Percentiles rank a stretch among this genome's conserved stretches.
Evolutionary conservation across 2,329 filamentous ascomycete species (phyloP).

Genomic region (Ilyonectria destructans): DNA sequence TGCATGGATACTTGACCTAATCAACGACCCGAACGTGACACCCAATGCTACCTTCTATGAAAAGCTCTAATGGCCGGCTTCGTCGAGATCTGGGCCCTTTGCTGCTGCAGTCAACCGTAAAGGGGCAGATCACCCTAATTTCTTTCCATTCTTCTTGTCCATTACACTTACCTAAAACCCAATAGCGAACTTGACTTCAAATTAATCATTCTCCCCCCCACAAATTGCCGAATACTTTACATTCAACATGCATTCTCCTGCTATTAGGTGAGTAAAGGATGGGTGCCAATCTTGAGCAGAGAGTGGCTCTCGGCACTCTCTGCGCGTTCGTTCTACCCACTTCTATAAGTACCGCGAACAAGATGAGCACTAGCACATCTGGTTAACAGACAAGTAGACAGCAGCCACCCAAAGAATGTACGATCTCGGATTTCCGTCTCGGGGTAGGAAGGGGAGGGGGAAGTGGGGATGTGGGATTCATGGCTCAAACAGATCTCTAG

Average conservation of each 20-base stretch:
- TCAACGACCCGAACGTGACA: too few species aligned
- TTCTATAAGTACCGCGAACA: neutral
- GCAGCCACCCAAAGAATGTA: too few species aligned
- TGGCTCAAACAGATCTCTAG: too few species aligned
- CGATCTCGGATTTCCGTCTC: too few species aligned
- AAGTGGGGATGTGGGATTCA: too few species aligned
- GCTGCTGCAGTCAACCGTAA: neutral
- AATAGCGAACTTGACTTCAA: neutral
- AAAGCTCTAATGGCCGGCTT: too few species aligned
- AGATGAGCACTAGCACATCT: neutral
- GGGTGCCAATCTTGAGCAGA: neutral
- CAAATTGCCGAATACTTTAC: neutral
- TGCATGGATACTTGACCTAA: too few species aligned
- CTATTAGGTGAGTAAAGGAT: neutral
- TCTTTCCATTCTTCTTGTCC: neutral
- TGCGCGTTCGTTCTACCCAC: neutral
- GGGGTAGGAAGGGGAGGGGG: too few species aligned
- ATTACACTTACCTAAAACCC: neutral
- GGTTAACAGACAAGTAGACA: neutral
- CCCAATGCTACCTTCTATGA: too few species aligned
- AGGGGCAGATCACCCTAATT: neutral
- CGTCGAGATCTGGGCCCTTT: neutral
- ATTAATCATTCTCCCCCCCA: neutral
- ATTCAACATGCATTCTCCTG: conserved; percentile 1
- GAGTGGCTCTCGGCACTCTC: neutral